Evolutionary conservation across 108 stramenopile species (phyloP).

Genomic region (Epithemia pelagica): DNA sequence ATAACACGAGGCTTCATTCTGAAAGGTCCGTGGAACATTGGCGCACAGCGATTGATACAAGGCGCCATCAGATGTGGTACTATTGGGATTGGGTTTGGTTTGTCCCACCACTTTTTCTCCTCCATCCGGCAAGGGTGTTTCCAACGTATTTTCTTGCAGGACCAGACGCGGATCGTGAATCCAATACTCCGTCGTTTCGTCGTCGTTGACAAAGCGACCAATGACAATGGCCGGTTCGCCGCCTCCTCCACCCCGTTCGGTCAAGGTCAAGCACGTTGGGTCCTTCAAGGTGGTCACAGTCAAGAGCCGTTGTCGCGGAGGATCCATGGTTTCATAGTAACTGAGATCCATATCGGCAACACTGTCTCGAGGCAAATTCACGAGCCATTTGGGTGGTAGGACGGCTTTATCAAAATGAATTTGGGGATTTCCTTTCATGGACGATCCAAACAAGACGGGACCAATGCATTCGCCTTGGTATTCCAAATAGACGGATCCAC

Average conservation of each 20-base stretch:
- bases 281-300: neutral
- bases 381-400: neutral
- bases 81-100: neutral
- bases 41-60: neutral
- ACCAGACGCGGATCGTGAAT: constrained; percentile 30
- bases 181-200: neutral
- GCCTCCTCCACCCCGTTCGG: no score
- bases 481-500: neutral
- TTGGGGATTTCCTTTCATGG: neutral
- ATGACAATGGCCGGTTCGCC: neutral
- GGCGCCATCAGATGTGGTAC: neutral
- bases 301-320: neutral
- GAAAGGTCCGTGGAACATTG: constrained; percentile 16
- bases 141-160: constrained; percentile 37
- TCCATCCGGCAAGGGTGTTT: constrained; percentile 18
- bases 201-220: neutral
- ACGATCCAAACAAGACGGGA: neutral
- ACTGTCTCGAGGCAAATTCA: neutral
- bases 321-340: neutral
- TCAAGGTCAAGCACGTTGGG: neutral
- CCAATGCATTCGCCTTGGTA: neutral
- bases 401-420: neutral
- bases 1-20: constrained; percentile 30
- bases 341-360: neutral
- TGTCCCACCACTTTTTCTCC: constrained; percentile 28